Base-by-base conservation (phyloP, 2,329 filamentous ascomycete genomes). In the Fusarium sp. region DNA sequence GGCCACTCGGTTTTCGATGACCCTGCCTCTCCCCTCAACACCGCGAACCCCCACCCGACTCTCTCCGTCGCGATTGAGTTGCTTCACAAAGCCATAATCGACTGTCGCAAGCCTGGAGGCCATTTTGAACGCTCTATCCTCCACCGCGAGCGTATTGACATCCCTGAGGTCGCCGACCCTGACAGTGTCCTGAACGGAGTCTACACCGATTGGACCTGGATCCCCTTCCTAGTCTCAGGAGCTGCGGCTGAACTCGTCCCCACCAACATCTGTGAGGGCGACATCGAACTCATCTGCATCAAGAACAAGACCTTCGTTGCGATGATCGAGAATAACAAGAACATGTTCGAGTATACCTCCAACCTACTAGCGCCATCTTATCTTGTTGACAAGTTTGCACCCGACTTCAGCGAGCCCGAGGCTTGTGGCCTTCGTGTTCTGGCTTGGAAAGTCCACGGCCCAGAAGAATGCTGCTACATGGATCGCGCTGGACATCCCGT, bases 201-300 rank as follows among this genome's bases (percentile, higher is more conserved):
- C 10, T 23, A 34, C 38, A 36, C 26, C 2, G 15, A 52, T 2
- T 53, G 53, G 53, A 24, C 19, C 8, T 56, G 46, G 43, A 10
- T 58, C 6, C 44, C 56, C 3, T 49, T 42, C 7, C 28, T 34
- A 8, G 21, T 26, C 10, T 30, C 23, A 26, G 52, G 32, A 3
- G 12, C 15, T 1, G 34, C 52, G 4, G 24, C 52, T 19, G 24
- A 55, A 7, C 32, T 39, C 14, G 52, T 57, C 7, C 6, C 14
- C 3, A 36, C 20, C 11, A 56, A 52, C 20, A 42, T 56, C 19
- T 14, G n/a, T 10, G 12, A 53, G 6, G 24, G 30, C 11, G 54
- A 60, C 9, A 49, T 60, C 3, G 56, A 59, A 26, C 6, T 60
- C 2, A 51, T 60, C 14, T 39, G 38, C 32, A 28, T 58, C 5